Base-by-base conservation (phyloP, 352 stramenopile species). In the Globisporangium parvum region DNA sequence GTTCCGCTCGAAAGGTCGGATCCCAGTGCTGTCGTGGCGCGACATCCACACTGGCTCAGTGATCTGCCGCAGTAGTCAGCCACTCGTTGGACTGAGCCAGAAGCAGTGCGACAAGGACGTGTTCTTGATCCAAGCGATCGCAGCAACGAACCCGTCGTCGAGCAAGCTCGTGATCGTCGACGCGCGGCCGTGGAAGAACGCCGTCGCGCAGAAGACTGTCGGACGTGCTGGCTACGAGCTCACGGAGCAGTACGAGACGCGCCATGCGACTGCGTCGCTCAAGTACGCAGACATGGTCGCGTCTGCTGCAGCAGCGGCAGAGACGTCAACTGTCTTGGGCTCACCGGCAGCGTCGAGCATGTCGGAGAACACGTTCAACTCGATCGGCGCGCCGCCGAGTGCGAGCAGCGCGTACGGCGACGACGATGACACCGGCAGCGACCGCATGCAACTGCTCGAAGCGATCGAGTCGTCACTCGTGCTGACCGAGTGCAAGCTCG, bases 151-250 rank as follows among this genome's bases (percentile, higher is more conserved):
- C 26, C 79, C 80, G 21, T 91, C 78, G 23, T 91, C 81, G 17
- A 87, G 59, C 15, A 88, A 84, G 44, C 69, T 96, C 26, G 80
- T 93, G 33, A 97, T 97, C 53, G 88, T 96, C 21, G 91, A 97
- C 57, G 86, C 87, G 5, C 66, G 91, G 14, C 88, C 87, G 21
- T 94, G 87, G 77, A 88, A 94, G 33, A 96, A 96, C 47, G 86
- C 91, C 2, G 79, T 95, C 6, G 91, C 84, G 6, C 95, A 97
- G 57, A 93, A 95, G 59, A 92, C 87, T 0, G 80, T 95, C 20
- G 91, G 88, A 10, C 80, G 88, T 2, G 91, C 82, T 11, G 85
- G 91, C 1, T 96, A 91, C 35, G 91, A 97, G 55, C 87, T 96
- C 41, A 91, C 80, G 2, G 77, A 84, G 15, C 84, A 92, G 44